Percentiles rank a stretch among this genome's conserved stretches.
Evolutionary conservation across 176 grass and related monocot genomes (phyloP).

Genomic region (Tuctoria greenei): DNA sequence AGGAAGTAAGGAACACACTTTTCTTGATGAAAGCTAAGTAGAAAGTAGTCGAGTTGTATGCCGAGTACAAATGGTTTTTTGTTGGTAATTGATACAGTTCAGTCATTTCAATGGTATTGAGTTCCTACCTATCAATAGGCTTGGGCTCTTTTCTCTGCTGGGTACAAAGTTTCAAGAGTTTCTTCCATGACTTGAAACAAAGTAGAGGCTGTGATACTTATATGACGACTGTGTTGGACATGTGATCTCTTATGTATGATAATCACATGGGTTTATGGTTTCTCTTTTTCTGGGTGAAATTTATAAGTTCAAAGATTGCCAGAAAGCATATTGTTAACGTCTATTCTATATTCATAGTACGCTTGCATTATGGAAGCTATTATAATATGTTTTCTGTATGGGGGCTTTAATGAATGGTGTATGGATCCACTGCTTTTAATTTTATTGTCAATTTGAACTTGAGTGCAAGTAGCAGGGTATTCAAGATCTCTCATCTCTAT

Average conservation of each 20-base stretch:
- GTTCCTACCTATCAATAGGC: neutral
- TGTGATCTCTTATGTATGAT: conserved; percentile 15
- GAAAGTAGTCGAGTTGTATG: neutral
- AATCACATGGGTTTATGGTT: neutral
- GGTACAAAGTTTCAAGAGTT: neutral
- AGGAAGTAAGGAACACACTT: neutral
- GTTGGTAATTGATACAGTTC: neutral
- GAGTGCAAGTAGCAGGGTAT: no score
- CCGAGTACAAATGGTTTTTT: neutral
- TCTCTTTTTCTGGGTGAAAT: neutral
- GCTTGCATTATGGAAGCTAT: neutral
- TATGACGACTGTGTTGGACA: neutral
- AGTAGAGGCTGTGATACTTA: neutral
- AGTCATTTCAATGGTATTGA: neutral
- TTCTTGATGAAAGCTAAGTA: neutral
- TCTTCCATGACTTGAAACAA: neutral
- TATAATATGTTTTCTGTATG: neutral
- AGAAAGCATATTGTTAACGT: neutral
- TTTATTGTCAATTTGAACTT: no score
- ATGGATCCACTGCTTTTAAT: no score
- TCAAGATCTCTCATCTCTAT: no score
- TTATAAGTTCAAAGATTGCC: neutral
- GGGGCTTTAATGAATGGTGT: no score
- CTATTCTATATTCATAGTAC: neutral
- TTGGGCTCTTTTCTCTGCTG: neutral